Evolutionary conservation across 1,284 basidiomycete species (phyloP).

Genomic region (Ceratobasidium sp.): DNA sequence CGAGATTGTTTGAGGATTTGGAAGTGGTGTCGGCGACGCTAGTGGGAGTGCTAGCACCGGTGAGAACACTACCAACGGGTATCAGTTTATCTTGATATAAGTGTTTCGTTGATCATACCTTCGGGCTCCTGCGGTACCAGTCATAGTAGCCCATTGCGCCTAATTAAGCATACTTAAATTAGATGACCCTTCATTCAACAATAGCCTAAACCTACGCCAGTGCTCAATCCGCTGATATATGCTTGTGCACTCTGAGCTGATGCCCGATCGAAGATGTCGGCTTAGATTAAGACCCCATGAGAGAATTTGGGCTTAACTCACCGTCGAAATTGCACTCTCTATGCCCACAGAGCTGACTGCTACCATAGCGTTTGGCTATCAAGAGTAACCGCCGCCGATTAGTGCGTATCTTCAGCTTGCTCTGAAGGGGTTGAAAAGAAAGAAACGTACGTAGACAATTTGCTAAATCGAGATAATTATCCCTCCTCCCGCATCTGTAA

Average conservation of each 20-base stretch:
- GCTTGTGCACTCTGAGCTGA: too few relatives aligned
- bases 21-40: neutral
- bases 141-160: neutral
- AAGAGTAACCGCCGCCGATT: neutral
- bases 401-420: too few relatives aligned
- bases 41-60: too few relatives aligned
- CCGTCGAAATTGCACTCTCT: neutral
- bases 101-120: too few relatives aligned
- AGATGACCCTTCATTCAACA: neutral
- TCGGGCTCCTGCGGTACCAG: neutral
- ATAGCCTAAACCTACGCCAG: neutral
- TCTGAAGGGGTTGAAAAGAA: neutral
- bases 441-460: slow-evolving; percentile 7
- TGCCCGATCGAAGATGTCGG: neutral
- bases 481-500: neutral
- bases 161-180: neutral
- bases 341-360: neutral
- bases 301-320: too few relatives aligned
- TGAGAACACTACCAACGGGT: too few relatives aligned
- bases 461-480: slow-evolving; percentile 3
- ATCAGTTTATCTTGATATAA: neutral
- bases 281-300: too few relatives aligned
- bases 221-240: too few relatives aligned
- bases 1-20: neutral
- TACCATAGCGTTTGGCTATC: neutral